phyloP scores from a whole-genome alignment of 2,329 filamentous ascomycete genomes.

The Ascochyta pisi region DNA sequence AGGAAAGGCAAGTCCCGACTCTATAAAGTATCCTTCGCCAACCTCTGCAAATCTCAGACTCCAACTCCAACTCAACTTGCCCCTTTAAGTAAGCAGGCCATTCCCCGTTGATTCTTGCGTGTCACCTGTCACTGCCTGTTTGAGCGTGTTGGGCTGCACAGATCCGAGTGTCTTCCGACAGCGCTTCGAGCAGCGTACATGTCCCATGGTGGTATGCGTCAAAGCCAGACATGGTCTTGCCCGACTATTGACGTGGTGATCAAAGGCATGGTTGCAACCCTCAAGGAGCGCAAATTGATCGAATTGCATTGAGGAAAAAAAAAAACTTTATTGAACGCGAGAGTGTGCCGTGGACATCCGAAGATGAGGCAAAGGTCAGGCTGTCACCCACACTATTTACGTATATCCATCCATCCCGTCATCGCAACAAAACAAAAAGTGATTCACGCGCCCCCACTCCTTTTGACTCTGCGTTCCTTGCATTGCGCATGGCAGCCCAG shows the following conservation, averaged over 20 bases:
- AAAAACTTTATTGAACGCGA: not conserved
- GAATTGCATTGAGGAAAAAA: not conserved
- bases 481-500: slow-evolving; percentile 1
- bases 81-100: slow-evolving; percentile 29
- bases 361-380: too few species aligned
- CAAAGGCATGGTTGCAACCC: not conserved
- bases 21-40: not conserved
- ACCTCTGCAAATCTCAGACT: not conserved
- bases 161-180: not conserved
- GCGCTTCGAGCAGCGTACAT: slow-evolving; percentile 13
- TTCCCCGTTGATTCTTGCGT: slow-evolving; percentile 25
- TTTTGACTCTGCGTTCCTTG: not conserved
- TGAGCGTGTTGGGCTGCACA: slow-evolving; percentile 4
- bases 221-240: not conserved
- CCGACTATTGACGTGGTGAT: not conserved
- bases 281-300: too few species aligned
- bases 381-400: too few species aligned
- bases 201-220: slow-evolving; percentile 9
- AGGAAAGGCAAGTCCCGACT: not conserved
- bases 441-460: not conserved
- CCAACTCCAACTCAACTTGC: slow-evolving; percentile 12
- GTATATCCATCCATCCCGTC: not conserved
- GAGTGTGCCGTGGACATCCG: too few species aligned
- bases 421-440: slow-evolving; percentile 4
- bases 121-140: slow-evolving; percentile 30